Evolutionary conservation across 495 filamentous ascomycete genomes (phyloP), one percentile per base, ranked within the genome.

Genomic region (Rhizodiscina lignyota): DNA sequence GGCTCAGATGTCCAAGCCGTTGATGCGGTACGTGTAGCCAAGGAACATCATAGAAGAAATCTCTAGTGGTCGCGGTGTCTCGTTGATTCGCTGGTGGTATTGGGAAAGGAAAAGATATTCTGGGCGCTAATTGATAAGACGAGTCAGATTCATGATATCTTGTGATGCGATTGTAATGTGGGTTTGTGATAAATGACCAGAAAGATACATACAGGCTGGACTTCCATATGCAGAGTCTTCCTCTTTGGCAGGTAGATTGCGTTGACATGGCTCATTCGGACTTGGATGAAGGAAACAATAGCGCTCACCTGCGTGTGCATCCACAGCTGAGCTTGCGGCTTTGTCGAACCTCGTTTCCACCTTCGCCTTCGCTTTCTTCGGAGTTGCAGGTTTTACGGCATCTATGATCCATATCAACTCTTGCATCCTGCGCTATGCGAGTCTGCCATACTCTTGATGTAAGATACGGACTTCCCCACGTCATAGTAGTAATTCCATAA

Each of bases 401-500:
- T 29, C 5, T 43, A 29, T n/a, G n/a, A n/a, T n/a, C n/a, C n/a
- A n/a, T n/a, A n/a, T n/a, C n/a, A n/a, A n/a, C n/a, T n/a, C n/a
- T n/a, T n/a, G n/a, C n/a, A n/a, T n/a, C n/a, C n/a, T n/a, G n/a
- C n/a, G n/a, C n/a, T n/a, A n/a, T n/a, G n/a, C n/a, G n/a, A n/a
- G n/a, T n/a, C n/a, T n/a, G n/a, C 18, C 47, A 18, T 74, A 72
- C 75, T 70, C 30, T 72, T 61, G 24, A 97, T 56, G 48, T 87
- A 93, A 38, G 69, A 62, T 15, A 85, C 76, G 0, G 82, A 69
- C 51, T 94, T 93, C 18, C 72, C 71, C 18, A 93, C 64, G 51
- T 97, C 87, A 50, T 82, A 94, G 54, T 86, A 97, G 54, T 94
- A 94, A 54, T 96, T 72, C 83, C 84, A 97, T 21, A 97, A 54